These are phyloP conservation scores for Tuber borchii DNA, from an alignment of 495 filamentous ascomycete genomes.

Conservation along the genomic window DNA sequence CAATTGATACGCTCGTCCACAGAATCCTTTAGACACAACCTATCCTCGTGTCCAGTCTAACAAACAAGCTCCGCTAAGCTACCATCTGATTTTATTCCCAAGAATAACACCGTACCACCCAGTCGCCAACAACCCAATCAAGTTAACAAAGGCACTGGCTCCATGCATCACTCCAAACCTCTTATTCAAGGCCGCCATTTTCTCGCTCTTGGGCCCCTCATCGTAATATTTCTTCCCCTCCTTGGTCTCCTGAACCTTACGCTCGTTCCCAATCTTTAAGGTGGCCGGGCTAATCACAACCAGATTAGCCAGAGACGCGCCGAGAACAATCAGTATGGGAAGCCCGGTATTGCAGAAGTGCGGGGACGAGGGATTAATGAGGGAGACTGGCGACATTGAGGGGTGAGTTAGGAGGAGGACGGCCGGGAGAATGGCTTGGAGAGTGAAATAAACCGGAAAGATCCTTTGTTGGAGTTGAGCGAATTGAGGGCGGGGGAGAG, in stretches of 20 bases:
- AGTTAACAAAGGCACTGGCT: constrained; percentile 64
- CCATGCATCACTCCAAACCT: constrained; percentile 74
- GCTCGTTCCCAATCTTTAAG: constrained; percentile 61
- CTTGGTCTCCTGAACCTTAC: constrained; percentile 60
- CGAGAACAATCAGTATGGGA: constrained; percentile 60
- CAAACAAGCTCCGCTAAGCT: not conserved
- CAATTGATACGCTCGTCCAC: not conserved
- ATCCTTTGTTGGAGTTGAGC: constrained; percentile 63
- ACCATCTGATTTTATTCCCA: constrained; percentile 21
- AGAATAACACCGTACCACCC: constrained; percentile 68
- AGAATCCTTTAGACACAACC: not conserved
- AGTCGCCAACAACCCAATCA: constrained; percentile 59
- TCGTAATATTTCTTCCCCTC: constrained; percentile 84
- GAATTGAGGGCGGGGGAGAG: constrained; percentile 74
- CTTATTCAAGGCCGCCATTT: constrained; percentile 76
- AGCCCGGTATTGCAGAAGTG: constrained; percentile 47
- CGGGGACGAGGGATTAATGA: constrained; percentile 29
- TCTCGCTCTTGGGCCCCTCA: constrained; percentile 62
- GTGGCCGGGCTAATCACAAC: constrained; percentile 64
- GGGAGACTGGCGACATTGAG: constrained; percentile 41
- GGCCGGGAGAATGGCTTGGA: constrained; percentile 68
- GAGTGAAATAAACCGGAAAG: constrained; percentile 78
- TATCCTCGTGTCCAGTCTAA: not conserved
- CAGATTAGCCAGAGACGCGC: constrained; percentile 60
- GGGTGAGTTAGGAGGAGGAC: constrained; percentile 77